Evolutionary conservation across 352 stramenopile species (phyloP), one percentile per base, ranked within the genome.

Genomic region (Blastocystis sp.): DNA sequence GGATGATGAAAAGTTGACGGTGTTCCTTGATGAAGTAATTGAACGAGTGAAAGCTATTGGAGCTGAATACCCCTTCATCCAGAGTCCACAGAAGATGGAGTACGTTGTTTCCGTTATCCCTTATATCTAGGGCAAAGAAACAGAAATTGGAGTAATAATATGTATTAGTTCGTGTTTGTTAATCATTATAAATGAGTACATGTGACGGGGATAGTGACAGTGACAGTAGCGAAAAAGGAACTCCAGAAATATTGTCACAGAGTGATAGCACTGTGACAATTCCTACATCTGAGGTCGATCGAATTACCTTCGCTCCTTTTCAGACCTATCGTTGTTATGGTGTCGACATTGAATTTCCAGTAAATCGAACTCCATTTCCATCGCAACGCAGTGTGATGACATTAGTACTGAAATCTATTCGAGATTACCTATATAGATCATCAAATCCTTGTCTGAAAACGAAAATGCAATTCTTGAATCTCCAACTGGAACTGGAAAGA

Each of bases 401-500:
- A 24, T 51, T 49, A 14, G 69, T 80, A 63, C n/a, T 21, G 1
- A 43, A 58, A 19, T 39, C 0, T 49, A 35, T 43, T n/a, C 19
- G 29, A 65, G 11, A 14, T 80, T 19, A 77, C 1, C n/a, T n/a
- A 37, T 35, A 2, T 77, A 77, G 65, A 77, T 77, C 9, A 49
- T 77, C 11, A 77, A 77, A 56, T 77, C 65, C 9, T n/a, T 80
- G 21, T 63, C 69, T n/a, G 19, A 93, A 49, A 77, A 80, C 37
- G n/a, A 96, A 85, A 96, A 97, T 78, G 94, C 94, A n/a, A 94
- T 97, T 71, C 92, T 97, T n/a, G 94, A 97, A 89, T 95, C 92
- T 85, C 94, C 94, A 58, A 97, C 94, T 35, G 94, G 94, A 65
- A 97, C 94, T 0, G 94, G 94, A 88, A 97, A 97, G 92, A 97